Percentiles rank a stretch among this genome's conserved stretches.
phyloP scores from a whole-genome alignment of 2,329 filamentous ascomycete genomes.

The Microdochium paspali region DNA sequence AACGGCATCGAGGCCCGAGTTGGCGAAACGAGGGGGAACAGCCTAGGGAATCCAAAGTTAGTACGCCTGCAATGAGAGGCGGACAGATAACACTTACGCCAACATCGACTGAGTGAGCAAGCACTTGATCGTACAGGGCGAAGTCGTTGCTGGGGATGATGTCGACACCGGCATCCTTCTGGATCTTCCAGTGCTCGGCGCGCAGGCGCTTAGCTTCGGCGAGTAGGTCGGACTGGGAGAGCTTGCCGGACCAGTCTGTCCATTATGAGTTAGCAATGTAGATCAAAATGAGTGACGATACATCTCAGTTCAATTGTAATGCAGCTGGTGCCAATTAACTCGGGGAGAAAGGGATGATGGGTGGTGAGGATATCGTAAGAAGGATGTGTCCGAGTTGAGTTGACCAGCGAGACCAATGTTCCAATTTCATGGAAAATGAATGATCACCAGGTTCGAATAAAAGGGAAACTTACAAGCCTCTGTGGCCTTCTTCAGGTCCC shows the following conservation, averaged over 20 bases:
- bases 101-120: conserved; percentile 97
- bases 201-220: conserved; percentile 94
- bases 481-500: conserved; percentile 99
- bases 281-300: neutral
- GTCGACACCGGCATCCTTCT: conserved; percentile 96
- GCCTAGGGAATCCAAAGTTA: too few species aligned
- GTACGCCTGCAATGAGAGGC: too few species aligned
- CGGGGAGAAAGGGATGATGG: neutral
- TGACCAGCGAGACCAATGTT: neutral
- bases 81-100: too few species aligned
- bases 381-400: neutral
- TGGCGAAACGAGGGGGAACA: conserved; percentile 86
- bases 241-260: conserved; percentile 78
- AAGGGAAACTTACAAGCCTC: conserved; percentile 61
- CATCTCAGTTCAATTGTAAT: too few species aligned
- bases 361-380: conserved; percentile 1
- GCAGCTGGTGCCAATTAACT: neutral
- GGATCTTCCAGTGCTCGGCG: conserved; percentile 97
- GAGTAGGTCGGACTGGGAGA: conserved; percentile 83
- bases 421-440: neutral
- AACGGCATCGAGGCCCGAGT: conserved; percentile 75
- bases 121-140: conserved; percentile 94
- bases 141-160: conserved; percentile 99
- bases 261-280: conserved; percentile 10
- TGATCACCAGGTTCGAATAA: conserved; percentile 2